Evolutionary conservation across 495 filamentous ascomycete species (phyloP), one percentile per base, ranked within the genome.

Genomic region (Amniculicola lignicola): DNA sequence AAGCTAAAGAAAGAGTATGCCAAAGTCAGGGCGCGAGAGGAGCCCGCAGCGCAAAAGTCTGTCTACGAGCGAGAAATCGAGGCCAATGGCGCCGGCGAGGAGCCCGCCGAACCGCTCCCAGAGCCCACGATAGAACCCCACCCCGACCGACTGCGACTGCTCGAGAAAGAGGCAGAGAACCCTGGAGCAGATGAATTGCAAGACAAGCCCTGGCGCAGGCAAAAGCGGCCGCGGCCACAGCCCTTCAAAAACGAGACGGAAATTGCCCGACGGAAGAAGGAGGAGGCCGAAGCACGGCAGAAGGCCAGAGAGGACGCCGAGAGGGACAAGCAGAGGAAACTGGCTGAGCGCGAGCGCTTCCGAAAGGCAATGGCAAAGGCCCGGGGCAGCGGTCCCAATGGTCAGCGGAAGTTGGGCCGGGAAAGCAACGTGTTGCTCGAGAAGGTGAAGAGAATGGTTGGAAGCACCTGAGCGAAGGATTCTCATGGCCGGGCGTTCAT

Each of bases 1-100:
- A 95, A 96, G 71, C 78, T 95, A 41, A 95, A 90, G 71, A 96
- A 95, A 71, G 78, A 87, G 37, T 96, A 95, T 69, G 87, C 84
- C 62, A 98, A 96, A 70, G 73, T 95, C 51, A 89, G 90, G 68
- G 82, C 81, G 36, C 75, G 66, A 6, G 62, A 68, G 35, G 24
- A 67, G 11, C 28, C 52, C 2, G 18, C 40, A 1, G 12, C 55
- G n/a, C 65, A 59, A 1, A 36, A 42, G 19, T 51, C 57, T 18
- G 64, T 64, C 43, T 69, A 64, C 31, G 45, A 60, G 15, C 48
- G 24, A 12, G 36, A 54, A 1, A 57, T 62, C 18, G 42, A 49
- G 22, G 16, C 15, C 1, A 21, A 21, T 2, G 19, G 10, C 22
- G 7, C 43, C 15, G 14, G 10, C 6, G 57, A 39, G n/a, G 35